Conservation (phyloP, 176 grass and related monocot species). For the Oryza longistaminata region DNA sequence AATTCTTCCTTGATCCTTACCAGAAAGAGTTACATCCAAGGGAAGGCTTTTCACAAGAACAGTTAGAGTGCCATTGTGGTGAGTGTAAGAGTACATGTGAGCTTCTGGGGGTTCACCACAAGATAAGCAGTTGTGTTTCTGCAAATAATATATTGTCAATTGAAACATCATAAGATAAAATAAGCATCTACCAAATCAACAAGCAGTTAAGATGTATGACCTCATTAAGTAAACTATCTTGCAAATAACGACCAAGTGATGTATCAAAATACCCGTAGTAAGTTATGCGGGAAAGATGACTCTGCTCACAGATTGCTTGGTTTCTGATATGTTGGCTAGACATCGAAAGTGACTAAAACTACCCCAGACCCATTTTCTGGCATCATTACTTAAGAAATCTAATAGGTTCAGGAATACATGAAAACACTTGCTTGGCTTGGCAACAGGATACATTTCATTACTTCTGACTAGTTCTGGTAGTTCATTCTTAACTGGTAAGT, state of each 20-base stretch:
- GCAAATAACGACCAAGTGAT: conserved; percentile 78
- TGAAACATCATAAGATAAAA: conserved; percentile 13
- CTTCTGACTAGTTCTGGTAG: conserved; percentile 21
- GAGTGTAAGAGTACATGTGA: conserved; percentile 83
- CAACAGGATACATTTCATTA: conserved; percentile 17
- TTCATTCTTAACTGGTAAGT: conserved; percentile 37
- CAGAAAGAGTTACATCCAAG: conserved; percentile 39
- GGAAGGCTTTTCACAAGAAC: conserved; percentile 75
- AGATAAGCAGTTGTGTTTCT: conserved; percentile 86
- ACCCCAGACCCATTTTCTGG: conserved; percentile 64
- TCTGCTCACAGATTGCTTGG: conserved; percentile 71
- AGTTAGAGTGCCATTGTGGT: conserved; percentile 72
- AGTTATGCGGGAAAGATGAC: conserved; percentile 87
- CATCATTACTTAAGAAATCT: conserved; percentile 39
- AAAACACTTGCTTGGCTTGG: conserved; percentile 23
- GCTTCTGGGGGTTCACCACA: conserved; percentile 74
- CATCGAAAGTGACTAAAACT: conserved; percentile 60
- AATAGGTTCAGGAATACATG: background rate
- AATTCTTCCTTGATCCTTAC: conserved; percentile 68
- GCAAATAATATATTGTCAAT: conserved; percentile 40
- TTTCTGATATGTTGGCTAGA: conserved; percentile 82
- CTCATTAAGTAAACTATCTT: conserved; percentile 80
- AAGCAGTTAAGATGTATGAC: conserved; percentile 50
- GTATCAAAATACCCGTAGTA: conserved; percentile 87
- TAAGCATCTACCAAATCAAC: conserved; percentile 29